A percentile compares a stretch with the other conserved stretches of the same genome.
Evolutionary conservation across 306 rosid genomes (phyloP).

Genomic region (Aeschynomene evenia): DNA sequence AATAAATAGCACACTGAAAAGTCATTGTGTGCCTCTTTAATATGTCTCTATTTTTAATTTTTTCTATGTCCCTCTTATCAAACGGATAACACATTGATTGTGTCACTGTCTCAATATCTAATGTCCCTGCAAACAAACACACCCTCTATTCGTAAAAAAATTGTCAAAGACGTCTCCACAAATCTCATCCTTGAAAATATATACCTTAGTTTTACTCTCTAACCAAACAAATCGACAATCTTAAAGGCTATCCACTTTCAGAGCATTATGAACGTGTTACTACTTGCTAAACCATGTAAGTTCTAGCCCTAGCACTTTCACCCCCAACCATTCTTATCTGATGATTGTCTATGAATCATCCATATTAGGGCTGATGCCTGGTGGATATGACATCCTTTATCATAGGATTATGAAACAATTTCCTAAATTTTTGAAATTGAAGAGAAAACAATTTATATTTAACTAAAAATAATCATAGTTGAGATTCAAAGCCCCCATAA

Average conservation of each 20-base stretch:
- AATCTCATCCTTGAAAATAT: too few species aligned
- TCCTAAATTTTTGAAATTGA: neutral
- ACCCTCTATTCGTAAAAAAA: too few species aligned
- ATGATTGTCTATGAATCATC: neutral
- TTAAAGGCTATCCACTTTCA: neutral
- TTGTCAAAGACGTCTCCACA: too few species aligned
- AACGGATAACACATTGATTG: too few species aligned
- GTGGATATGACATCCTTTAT: neutral
- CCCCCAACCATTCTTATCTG: neutral
- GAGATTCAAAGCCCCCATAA: conserved; percentile 19
- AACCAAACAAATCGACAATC: too few species aligned
- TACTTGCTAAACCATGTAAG: neutral
- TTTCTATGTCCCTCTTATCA: too few species aligned
- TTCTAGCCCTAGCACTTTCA: neutral
- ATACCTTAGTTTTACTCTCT: too few species aligned
- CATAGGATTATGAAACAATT: neutral
- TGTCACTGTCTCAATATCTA: too few species aligned
- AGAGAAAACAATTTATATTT: conserved; percentile 4
- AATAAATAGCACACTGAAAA: too few species aligned
- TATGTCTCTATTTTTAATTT: too few species aligned
- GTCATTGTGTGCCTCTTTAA: too few species aligned
- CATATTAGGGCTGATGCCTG: neutral
- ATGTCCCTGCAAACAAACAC: too few species aligned
- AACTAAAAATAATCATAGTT: conserved; percentile 16
- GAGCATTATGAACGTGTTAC: neutral